Conservation (phyloP, 495 filamentous ascomycete genomes). For the Aspergillus haitiensis region DNA sequence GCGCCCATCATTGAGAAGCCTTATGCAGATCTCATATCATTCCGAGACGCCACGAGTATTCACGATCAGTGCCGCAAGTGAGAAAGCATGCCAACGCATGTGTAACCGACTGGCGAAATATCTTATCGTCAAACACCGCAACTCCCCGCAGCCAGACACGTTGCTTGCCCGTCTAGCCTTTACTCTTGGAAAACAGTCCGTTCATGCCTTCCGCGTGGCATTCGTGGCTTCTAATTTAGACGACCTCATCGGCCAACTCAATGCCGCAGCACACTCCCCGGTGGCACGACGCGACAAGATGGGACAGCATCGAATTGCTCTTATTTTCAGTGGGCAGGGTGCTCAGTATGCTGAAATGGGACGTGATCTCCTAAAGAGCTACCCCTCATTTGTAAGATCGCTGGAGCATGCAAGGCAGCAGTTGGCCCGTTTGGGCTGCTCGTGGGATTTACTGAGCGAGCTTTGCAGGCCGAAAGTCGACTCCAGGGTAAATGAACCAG, state of each 20-base stretch:
- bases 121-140: conserved; percentile 9
- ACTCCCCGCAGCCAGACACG: conserved; percentile 9
- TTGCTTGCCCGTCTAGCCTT: conserved; percentile 11
- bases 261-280: conserved; percentile 5
- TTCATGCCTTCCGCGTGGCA: conserved; percentile 10
- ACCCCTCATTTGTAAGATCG: conserved; percentile 10
- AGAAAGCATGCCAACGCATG: conserved; percentile 14
- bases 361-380: conserved; percentile 13
- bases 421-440: conserved; percentile 8
- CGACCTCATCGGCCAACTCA: conserved; percentile 9
- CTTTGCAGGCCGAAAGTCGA: conserved; percentile 13
- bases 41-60: conserved; percentile 14
- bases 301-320: conserved; percentile 14
- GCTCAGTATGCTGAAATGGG: conserved; percentile 21
- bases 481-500: conserved; percentile 15
- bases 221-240: conserved; percentile 13
- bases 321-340: conserved; percentile 20
- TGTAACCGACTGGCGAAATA: conserved; percentile 13
- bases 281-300: conserved; percentile 7
- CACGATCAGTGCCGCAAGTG: conserved; percentile 12
- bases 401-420: conserved; percentile 16
- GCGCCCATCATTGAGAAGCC: conserved; percentile 6
- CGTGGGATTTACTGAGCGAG: conserved; percentile 15
- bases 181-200: conserved; percentile 12
- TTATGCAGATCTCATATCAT: conserved; percentile 11